Base-by-base conservation (phyloP, 2,329 filamentous ascomycete genomes). In the Sporothrix sp. region DNA sequence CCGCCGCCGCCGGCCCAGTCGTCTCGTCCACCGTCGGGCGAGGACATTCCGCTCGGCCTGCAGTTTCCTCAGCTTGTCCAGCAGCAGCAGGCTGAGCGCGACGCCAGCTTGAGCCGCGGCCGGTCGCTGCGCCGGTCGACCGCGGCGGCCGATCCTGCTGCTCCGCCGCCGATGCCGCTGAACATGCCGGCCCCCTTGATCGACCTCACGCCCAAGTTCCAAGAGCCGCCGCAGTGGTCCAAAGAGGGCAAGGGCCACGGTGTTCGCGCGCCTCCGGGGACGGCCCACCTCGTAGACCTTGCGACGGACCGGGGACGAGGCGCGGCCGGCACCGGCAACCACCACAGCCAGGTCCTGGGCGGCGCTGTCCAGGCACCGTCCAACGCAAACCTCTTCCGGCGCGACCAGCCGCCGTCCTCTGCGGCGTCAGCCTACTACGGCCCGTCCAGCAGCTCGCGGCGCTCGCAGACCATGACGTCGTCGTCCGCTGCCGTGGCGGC, bases 121-220 rank as follows among this genome's bases (percentile, higher is more conserved):
- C 48, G 48, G 10, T 52, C 53, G 1, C 16, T 44, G 4, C 49
- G 40, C 11, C 53, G 47, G 8, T 23, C 48, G 2, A 23, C 23
- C 1, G 21, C 44, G 10, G 37, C 23, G 14, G n/a, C 28, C 7
- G 8, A 37, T 3, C 4, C 33, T 2, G 4, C 27, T 6, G 11
- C 37, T 7, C n/a, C 21, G 23, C 37, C 52, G 20, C 25, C 47
- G 2, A 25, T 53, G 58, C 71, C 72, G 3, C 13, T 20, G 7
- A 44, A 37, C 32, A 28, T 51, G 58, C 71, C 72, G 3, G 80
- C 79, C 54, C 84, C 85, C 1, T 71, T 89, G 6, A 66, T 89
- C 27, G 84, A 86, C 59, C 71, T 88, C 36, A 81, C 80, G 0
- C 79, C 81, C 0, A 70, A 72, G 44, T 84, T 82, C 60, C 71